phyloP scores from a whole-genome alignment of 2,329 filamentous ascomycete species.

The Neoascochyta sp. region DNA sequence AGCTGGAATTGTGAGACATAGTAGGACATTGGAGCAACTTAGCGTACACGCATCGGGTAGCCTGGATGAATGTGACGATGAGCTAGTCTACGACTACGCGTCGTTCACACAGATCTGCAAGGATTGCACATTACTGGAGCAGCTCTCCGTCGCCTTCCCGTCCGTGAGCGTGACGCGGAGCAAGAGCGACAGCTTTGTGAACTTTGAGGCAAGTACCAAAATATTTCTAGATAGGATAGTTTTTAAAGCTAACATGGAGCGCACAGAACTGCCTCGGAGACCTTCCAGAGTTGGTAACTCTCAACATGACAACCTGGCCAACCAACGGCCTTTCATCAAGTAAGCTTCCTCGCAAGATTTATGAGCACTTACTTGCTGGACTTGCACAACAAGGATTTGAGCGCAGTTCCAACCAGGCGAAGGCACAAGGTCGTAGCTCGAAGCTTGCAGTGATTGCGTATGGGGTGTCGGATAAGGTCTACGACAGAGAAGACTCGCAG shows the following conservation, averaged over 20 bases:
- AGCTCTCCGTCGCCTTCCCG: slow-evolving; percentile 48
- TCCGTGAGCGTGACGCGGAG: slow-evolving; percentile 42
- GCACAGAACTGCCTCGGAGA: slow-evolving; percentile 35
- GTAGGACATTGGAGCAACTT: slow-evolving; percentile 44
- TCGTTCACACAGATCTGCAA: slow-evolving; percentile 48
- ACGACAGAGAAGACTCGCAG: slow-evolving; percentile 46
- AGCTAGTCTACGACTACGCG: slow-evolving; percentile 43
- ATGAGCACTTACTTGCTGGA: slow-evolving; percentile 45
- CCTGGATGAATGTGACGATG: slow-evolving; percentile 39
- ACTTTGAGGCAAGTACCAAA: slow-evolving; percentile 37
- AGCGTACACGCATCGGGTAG: slow-evolving; percentile 43
- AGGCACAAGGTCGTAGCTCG: slow-evolving; percentile 25
- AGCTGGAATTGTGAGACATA: slow-evolving; percentile 45
- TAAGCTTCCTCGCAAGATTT: slow-evolving; percentile 43
- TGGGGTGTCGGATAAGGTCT: slow-evolving; percentile 46
- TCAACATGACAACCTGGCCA: slow-evolving; percentile 50
- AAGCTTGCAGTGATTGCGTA: slow-evolving; percentile 47
- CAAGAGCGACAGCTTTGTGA: slow-evolving; percentile 43
- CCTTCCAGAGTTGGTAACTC: slow-evolving; percentile 42
- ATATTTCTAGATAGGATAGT: slow-evolving; percentile 5
- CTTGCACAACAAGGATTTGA: slow-evolving; percentile 41
- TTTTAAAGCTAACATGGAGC: slow-evolving; percentile 12
- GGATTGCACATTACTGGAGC: slow-evolving; percentile 43
- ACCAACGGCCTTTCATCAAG: slow-evolving; percentile 41
- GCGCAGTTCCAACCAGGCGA: slow-evolving; percentile 24